Conservation (phyloP, 176 grass and related monocot genomes). For the Carex myosuroides region DNA sequence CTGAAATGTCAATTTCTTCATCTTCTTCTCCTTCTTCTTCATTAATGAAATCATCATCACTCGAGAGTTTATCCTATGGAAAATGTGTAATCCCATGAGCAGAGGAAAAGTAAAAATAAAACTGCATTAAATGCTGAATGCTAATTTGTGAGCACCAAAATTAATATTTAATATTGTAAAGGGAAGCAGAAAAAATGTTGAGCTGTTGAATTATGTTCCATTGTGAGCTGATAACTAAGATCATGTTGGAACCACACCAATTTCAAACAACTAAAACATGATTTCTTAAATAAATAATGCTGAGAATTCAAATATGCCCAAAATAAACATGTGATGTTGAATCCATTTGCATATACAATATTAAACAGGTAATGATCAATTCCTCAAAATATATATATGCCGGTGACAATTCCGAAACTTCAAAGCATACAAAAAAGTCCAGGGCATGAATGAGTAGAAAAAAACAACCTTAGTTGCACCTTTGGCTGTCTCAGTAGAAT, state of each 20-base stretch:
- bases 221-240: neutral
- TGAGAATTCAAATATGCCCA: neutral
- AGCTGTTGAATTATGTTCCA: neutral
- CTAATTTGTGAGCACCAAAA: neutral
- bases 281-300: neutral
- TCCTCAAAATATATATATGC: neutral
- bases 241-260: neutral
- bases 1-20: slow-evolving; percentile 58
- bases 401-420: neutral
- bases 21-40: slow-evolving; percentile 38
- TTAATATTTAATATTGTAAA: neutral
- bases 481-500: slow-evolving; percentile 71
- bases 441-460: neutral
- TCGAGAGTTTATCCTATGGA: slow-evolving; percentile 61
- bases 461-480: slow-evolving; percentile 54
- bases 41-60: slow-evolving; percentile 46
- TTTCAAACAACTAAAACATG: neutral
- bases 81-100: neutral
- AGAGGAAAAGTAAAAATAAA: neutral
- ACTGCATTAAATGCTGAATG: neutral
- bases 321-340: neutral
- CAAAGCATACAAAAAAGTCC: slow-evolving; percentile 6
- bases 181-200: neutral
- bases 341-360: neutral
- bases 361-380: neutral